These are phyloP conservation scores for Breynia disticha DNA, from an alignment of 441 rosid genomes.

Conservation along the genomic window DNA sequence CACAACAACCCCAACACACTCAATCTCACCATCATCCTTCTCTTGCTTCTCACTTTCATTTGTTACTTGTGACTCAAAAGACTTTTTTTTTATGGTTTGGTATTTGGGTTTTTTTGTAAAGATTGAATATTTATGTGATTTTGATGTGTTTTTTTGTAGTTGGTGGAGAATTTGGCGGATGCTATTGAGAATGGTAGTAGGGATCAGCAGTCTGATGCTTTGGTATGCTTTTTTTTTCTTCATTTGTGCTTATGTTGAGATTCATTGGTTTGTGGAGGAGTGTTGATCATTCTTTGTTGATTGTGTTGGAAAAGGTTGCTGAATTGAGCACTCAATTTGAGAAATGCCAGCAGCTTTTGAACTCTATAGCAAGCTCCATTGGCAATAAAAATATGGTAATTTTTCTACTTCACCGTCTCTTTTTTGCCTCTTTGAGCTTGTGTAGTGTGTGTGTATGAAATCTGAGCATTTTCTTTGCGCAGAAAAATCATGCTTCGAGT, in stretches of 20 bases:
- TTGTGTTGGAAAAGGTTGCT: constrained; percentile 31
- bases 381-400: constrained; percentile 60
- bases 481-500: too few species aligned
- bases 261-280: constrained; percentile 1
- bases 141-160: constrained; percentile 25
- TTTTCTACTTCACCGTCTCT: neutral
- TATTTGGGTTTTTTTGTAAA: neutral
- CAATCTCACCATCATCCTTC: constrained; percentile 71
- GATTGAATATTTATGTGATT: constrained; percentile 3
- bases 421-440: neutral
- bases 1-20: constrained; percentile 22
- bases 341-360: constrained; percentile 82
- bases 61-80: constrained; percentile 35
- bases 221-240: constrained; percentile 34
- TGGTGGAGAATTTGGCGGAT: constrained; percentile 63
- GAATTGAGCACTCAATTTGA: constrained; percentile 80
- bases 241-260: neutral
- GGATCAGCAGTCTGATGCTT: constrained; percentile 74
- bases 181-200: constrained; percentile 63
- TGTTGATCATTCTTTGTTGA: neutral
- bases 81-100: neutral
- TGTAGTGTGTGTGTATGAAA: too few species aligned
- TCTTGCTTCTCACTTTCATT: constrained; percentile 83
- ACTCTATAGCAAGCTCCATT: constrained; percentile 63
- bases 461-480: too few species aligned